Evolutionary conservation across 2,329 filamentous ascomycete genomes (phyloP).

Genomic region (Lecanoromycetidae sp.): DNA sequence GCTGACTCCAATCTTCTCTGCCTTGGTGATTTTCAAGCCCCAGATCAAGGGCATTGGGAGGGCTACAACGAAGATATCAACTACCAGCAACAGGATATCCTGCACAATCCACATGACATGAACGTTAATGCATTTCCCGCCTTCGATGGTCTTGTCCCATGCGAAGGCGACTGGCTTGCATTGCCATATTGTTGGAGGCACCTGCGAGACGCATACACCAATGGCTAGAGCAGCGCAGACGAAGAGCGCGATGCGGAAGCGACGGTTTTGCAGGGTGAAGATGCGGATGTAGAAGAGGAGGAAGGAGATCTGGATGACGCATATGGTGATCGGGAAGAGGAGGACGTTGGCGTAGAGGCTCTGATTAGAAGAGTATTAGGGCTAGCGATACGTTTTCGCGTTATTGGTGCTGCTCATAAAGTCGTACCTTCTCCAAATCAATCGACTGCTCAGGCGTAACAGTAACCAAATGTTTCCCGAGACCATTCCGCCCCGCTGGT

Average conservation of each 20-base stretch:
- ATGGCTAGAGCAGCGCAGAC: neutral
- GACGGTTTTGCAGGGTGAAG: neutral
- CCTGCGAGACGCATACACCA: neutral
- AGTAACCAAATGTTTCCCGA: neutral
- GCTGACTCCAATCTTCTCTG: neutral
- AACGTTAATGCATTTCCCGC: neutral
- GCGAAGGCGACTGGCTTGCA: neutral
- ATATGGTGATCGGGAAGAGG: neutral
- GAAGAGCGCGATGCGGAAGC: neutral
- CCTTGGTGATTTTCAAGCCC: neutral
- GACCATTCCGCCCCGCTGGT: neutral
- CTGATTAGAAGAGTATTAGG: neutral
- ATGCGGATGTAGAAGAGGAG: neutral
- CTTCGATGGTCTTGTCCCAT: slow-evolving; percentile 1
- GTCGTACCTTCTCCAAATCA: neutral
- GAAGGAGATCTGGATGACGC: neutral
- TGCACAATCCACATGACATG: slow-evolving; percentile 1
- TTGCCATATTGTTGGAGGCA: slow-evolving; percentile 1
- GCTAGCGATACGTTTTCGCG: neutral
- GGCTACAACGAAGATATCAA: neutral
- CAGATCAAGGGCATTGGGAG: neutral
- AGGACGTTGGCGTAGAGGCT: neutral
- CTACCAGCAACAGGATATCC: slow-evolving; percentile 8
- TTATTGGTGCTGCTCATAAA: neutral
- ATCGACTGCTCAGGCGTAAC: neutral